Evolutionary conservation across 768 basidiomycete genomes (phyloP).

Genomic region (Lentinula sp.): DNA sequence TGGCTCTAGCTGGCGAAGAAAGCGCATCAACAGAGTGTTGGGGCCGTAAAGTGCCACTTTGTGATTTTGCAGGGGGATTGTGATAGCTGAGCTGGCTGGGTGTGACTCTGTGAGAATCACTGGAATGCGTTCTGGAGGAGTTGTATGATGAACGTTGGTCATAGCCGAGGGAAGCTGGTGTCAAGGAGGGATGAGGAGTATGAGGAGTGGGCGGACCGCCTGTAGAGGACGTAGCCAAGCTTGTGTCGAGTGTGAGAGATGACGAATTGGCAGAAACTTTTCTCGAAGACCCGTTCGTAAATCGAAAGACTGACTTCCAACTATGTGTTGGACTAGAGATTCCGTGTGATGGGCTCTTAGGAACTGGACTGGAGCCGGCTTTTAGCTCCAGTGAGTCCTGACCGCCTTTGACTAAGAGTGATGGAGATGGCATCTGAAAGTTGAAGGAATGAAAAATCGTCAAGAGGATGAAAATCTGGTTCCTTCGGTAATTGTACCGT

Average conservation of each 20-base stretch:
- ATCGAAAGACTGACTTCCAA: constrained; percentile 76
- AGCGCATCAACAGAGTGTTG: constrained; percentile 30
- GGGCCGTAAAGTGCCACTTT: constrained; percentile 10
- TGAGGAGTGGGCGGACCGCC: constrained; percentile 32
- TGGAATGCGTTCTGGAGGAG: constrained; percentile 72
- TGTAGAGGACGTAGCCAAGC: constrained; percentile 25
- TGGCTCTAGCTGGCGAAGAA: constrained; percentile 19
- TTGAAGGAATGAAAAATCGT: neutral
- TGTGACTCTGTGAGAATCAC: constrained; percentile 50
- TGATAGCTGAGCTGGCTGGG: neutral
- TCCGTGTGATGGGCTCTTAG: neutral
- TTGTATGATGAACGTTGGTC: constrained; percentile 73
- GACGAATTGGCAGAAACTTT: constrained; percentile 40
- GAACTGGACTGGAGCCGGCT: neutral
- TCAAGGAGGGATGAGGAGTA: constrained; percentile 42
- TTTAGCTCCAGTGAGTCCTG: neutral
- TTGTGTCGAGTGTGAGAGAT: constrained; percentile 47
- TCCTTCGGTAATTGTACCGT: neutral
- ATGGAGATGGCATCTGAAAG: neutral
- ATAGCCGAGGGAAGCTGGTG: constrained; percentile 48
- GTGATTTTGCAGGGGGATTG: constrained; percentile 20
- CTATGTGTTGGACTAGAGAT: constrained; percentile 10
- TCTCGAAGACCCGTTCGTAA: constrained; percentile 53
- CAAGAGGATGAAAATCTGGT: neutral
- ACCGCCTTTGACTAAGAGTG: neutral